Evolutionary conservation across 2,329 filamentous ascomycete species (phyloP).

Genomic region (Trichoderma atrobrunneum): DNA sequence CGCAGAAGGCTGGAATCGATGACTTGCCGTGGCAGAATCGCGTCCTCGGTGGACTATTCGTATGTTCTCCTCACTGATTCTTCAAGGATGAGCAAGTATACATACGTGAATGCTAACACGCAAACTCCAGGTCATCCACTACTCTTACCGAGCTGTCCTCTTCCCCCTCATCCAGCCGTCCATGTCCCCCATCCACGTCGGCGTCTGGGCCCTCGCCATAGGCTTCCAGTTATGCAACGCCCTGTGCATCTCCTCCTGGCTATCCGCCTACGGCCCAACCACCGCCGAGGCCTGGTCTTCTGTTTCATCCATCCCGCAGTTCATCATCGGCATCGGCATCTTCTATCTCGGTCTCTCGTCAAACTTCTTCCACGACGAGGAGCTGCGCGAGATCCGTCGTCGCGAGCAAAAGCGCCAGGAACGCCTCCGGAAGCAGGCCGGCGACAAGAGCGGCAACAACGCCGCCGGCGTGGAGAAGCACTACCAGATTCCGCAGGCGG

Average conservation of each 20-base stretch:
- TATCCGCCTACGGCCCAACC: conserved; percentile 74
- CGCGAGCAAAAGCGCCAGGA: conserved; percentile 60
- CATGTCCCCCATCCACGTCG: conserved; percentile 83
- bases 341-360: conserved; percentile 74
- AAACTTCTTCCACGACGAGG: conserved; percentile 89
- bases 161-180: conserved; percentile 81
- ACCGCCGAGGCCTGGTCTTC: conserved; percentile 51
- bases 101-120: conserved; percentile 12
- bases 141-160: conserved; percentile 82
- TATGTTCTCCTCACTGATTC: conserved; percentile 31
- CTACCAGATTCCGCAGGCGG: conserved; percentile 81
- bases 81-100: neutral
- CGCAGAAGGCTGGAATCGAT: conserved; percentile 53
- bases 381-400: conserved; percentile 80
- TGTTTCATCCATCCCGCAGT: conserved; percentile 43
- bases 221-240: conserved; percentile 80
- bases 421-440: conserved; percentile 34
- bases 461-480: conserved; percentile 60
- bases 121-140: conserved; percentile 66
- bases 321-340: conserved; percentile 64
- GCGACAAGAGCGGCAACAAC: conserved; percentile 23
- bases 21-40: conserved; percentile 74
- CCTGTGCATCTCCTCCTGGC: conserved; percentile 72
- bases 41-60: conserved; percentile 68
- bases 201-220: conserved; percentile 63